Percentiles rank a stretch among this genome's conserved stretches.
phyloP scores from a whole-genome alignment of 2,329 filamentous ascomycete species.

The Amesomyces nigricolor region DNA sequence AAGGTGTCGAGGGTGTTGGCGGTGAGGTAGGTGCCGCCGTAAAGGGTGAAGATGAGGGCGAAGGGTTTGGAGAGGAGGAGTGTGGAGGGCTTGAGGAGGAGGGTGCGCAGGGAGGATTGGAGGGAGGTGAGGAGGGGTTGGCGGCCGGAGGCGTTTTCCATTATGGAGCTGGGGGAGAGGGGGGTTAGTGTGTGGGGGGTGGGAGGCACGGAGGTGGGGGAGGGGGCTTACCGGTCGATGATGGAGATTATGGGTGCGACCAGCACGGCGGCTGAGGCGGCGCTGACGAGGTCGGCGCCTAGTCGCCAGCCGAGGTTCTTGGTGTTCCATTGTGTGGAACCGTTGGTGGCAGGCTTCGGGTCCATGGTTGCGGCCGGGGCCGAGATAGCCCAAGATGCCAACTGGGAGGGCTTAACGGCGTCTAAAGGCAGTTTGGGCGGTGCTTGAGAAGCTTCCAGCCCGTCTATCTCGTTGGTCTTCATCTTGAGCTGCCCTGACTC shows the following conservation, averaged over 20 bases:
- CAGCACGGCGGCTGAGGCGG: constrained; percentile 64
- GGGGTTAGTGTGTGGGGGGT: constrained; percentile 11
- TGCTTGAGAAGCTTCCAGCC: constrained; percentile 3
- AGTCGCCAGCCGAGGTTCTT: constrained; percentile 62
- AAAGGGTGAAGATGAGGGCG: constrained; percentile 65
- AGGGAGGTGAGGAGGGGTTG: constrained; percentile 55
- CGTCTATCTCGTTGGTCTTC: constrained; percentile 11
- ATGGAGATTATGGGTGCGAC: constrained; percentile 82
- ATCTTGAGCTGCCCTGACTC: not conserved
- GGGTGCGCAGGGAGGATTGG: constrained; percentile 48
- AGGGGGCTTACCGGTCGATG: constrained; percentile 67
- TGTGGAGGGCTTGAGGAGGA: constrained; percentile 55
- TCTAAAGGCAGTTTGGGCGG: constrained; percentile 6
- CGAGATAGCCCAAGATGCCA: constrained; percentile 1
- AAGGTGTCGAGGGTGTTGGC: constrained; percentile 83
- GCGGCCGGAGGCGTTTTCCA: constrained; percentile 73
- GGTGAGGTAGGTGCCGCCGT: constrained; percentile 83
- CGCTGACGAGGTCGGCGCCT: constrained; percentile 62
- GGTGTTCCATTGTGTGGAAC: constrained; percentile 63
- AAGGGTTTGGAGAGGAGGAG: constrained; percentile 62
- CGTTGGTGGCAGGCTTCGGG: not conserved
- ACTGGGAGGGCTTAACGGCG: not conserved
- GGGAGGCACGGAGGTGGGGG: not conserved
- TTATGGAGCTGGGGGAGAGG: constrained; percentile 55
- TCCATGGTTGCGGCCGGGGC: not conserved